A percentile compares a stretch with the other conserved stretches of the same genome.
Conservation (phyloP, 2,329 filamentous ascomycete genomes). For the Dryadomyces sulphureus region DNA sequence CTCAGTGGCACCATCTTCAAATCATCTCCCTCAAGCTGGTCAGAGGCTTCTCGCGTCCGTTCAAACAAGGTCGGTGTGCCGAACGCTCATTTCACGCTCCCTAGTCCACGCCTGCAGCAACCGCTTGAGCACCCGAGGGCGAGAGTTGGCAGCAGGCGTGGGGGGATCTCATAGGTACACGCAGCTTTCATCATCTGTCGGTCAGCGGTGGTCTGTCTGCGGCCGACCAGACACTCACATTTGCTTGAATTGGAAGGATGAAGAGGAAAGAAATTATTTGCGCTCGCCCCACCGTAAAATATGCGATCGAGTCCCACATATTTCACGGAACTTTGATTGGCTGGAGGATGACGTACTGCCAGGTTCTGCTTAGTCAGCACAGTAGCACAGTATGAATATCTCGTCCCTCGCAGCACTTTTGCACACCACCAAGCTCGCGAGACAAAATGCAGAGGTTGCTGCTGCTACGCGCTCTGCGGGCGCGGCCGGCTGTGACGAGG, state of each 20-base stretch:
- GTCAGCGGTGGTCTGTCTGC: not conserved
- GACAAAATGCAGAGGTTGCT: not conserved
- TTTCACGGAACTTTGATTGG: no score
- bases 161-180: conserved; percentile 84
- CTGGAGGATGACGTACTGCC: no score
- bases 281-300: no score
- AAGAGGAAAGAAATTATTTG: conserved; percentile 40
- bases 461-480: no score
- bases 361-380: not conserved
- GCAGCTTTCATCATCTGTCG: conserved; percentile 96
- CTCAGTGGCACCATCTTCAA: no score
- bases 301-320: no score
- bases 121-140: conserved; percentile 77
- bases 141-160: conserved; percentile 65
- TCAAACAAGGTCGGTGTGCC: conserved; percentile 98
- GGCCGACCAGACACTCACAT: conserved; percentile 47
- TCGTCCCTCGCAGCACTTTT: not conserved
- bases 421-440: not conserved
- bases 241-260: conserved; percentile 94
- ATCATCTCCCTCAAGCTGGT: conserved; percentile 28
- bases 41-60: conserved; percentile 99
- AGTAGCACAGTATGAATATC: not conserved
- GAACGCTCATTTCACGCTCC: conserved; percentile 96
- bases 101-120: conserved; percentile 44
- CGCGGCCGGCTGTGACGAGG: no score